These are phyloP conservation scores for Acanthamoeba lugdunensis DNA, from an alignment of 208 protist genomes.

Conservation along the genomic window DNA sequence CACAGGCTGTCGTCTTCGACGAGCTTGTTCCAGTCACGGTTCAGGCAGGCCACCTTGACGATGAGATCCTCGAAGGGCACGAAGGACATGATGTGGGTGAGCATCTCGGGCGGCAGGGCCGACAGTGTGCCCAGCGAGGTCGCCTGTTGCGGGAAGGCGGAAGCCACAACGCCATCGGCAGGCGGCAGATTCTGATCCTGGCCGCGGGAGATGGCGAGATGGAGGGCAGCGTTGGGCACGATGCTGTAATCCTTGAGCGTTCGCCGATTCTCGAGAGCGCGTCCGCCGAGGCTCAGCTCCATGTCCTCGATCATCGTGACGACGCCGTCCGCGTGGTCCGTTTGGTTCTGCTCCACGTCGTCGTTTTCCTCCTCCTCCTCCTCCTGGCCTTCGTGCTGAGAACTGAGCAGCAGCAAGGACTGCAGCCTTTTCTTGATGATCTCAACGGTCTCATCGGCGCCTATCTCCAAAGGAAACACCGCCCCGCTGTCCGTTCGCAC, in stretches of 20 bases:
- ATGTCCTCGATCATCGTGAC: background rate
- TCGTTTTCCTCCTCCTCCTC: conserved; percentile 3
- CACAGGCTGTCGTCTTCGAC: conserved; percentile 65
- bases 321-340: background rate
- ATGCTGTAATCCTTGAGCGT: conserved; percentile 2
- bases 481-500: conserved; percentile 18
- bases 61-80: conserved; percentile 60
- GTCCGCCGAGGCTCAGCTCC: conserved; percentile 30
- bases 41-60: conserved; percentile 39
- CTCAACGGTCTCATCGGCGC: background rate
- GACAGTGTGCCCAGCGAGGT: background rate
- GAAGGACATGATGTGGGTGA: conserved; percentile 32
- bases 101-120: conserved; percentile 20
- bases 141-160: background rate
- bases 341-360: conserved; percentile 49
- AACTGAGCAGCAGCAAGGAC: background rate
- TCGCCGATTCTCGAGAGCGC: background rate
- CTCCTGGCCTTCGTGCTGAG: background rate
- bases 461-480: conserved; percentile 5
- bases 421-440: conserved; percentile 15
- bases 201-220: conserved; percentile 36
- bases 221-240: background rate
- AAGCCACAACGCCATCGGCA: background rate
- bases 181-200: conserved; percentile 58
- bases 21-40: conserved; percentile 40